Conservation (phyloP, 208 protist genomes). For the Crithidia sp. region DNA sequence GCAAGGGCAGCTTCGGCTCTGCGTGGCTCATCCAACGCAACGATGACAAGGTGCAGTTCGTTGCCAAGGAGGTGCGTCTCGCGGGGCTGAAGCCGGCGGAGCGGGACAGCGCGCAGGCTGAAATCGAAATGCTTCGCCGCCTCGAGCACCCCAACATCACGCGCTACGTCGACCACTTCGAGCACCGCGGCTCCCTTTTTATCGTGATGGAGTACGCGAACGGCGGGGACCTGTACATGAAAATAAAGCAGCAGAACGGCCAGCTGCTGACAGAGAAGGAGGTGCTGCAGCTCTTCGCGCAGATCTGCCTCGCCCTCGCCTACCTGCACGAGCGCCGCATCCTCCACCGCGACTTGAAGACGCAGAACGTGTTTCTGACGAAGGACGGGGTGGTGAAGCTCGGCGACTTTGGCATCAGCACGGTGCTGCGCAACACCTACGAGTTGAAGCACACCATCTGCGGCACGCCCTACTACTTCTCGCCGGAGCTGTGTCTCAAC, state of each 20-base stretch:
- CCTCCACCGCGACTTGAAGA: conserved; percentile 92
- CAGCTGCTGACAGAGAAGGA: conserved; percentile 75
- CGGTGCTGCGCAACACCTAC: conserved; percentile 91
- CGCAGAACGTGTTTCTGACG: conserved; percentile 91
- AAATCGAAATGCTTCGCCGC: conserved; percentile 89
- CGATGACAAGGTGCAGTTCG: conserved; percentile 79
- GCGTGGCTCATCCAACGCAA: conserved; percentile 90
- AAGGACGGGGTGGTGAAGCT: conserved; percentile 87
- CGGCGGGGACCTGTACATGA: conserved; percentile 86
- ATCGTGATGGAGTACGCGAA: conserved; percentile 95
- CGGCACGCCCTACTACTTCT: conserved; percentile 97
- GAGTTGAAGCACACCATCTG: conserved; percentile 92
- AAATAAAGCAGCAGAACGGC: conserved; percentile 81
- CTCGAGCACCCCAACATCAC: conserved; percentile 93
- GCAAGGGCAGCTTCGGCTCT: conserved; percentile 92
- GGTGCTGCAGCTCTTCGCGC: conserved; percentile 86
- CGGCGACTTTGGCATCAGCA: conserved; percentile 94
- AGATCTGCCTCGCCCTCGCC: conserved; percentile 80
- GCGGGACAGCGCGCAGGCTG: conserved; percentile 82
- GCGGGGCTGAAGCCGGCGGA: conserved; percentile 79
- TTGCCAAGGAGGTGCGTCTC: conserved; percentile 90
- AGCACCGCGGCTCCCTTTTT: conserved; percentile 76
- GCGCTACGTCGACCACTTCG: conserved; percentile 88
- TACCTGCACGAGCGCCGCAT: conserved; percentile 90
- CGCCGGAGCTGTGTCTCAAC: conserved; percentile 94